Percentiles rank a stretch among this genome's conserved stretches.
These are phyloP conservation scores for Powellomyces hirtus DNA, from an alignment of 192 early-diverging fungal species.

Conservation along the genomic window DNA sequence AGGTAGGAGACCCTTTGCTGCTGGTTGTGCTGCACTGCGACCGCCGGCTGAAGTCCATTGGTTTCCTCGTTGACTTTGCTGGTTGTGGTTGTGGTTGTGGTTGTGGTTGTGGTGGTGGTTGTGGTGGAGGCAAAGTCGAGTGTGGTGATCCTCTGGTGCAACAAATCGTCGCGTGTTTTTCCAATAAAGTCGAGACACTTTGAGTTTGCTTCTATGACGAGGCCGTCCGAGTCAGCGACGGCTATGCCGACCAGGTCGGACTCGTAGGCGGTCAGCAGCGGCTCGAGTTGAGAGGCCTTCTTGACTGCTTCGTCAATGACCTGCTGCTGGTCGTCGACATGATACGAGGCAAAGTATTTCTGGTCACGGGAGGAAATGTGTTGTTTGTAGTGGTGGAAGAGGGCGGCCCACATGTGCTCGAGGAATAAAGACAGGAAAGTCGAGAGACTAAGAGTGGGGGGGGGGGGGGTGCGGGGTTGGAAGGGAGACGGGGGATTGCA, in stretches of 20 bases:
- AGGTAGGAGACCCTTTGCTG: not conserved
- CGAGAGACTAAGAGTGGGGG: no score
- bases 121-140: not conserved
- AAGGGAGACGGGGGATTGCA: no score
- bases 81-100: no score
- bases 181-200: not conserved
- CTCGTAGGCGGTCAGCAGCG: not conserved
- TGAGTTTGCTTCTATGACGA: not conserved
- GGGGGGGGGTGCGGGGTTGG: no score
- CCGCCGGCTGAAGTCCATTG: not conserved
- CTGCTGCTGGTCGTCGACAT: not conserved
- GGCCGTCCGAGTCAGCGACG: not conserved
- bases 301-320: not conserved
- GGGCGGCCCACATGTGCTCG: no score
- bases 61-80: no score
- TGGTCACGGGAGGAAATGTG: not conserved
- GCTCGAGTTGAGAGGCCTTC: not conserved
- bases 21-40: not conserved
- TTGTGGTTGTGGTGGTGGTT: no score
- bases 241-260: not conserved
- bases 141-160: not conserved
- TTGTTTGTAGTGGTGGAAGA: not conserved
- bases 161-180: not conserved
- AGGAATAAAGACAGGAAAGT: no score
- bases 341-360: not conserved